Conservation (phyloP, 345 rosid genomes). For the Clarkia xantiana region DNA sequence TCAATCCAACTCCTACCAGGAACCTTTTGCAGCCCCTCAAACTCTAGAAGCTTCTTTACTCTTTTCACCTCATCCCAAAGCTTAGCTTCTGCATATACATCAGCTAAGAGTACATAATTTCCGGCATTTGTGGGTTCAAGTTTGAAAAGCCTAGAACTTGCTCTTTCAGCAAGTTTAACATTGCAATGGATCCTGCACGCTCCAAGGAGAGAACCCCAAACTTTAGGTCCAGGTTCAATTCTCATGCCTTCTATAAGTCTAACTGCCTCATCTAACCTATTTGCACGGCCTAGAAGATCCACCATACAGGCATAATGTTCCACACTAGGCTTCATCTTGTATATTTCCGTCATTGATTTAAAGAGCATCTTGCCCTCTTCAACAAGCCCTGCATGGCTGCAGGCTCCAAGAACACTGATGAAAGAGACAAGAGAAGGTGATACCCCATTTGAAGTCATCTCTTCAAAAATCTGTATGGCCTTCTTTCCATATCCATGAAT, state of each 20-base stretch:
- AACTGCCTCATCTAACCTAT: conserved; percentile 65
- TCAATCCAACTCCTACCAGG: conserved; percentile 79
- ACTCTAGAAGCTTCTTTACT: conserved; percentile 54
- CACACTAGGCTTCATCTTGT: conserved; percentile 44
- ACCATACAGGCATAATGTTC: conserved; percentile 99
- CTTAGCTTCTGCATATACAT: conserved; percentile 58
- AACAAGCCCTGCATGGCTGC: conserved; percentile 83
- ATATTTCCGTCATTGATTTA: conserved; percentile 40
- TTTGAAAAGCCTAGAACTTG: conserved; percentile 47
- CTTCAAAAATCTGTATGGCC: conserved; percentile 44
- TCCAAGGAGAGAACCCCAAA: conserved; percentile 92
- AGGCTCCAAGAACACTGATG: conserved; percentile 73
- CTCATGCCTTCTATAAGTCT: conserved; percentile 57
- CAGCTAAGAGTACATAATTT: conserved; percentile 66
- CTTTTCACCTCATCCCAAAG: conserved; percentile 64
- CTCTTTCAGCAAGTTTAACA: conserved; percentile 69
- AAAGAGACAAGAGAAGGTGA: conserved; percentile 54
- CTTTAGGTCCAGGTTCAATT: conserved; percentile 53
- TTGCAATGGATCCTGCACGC: conserved; percentile 79
- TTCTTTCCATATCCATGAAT: conserved; percentile 69
- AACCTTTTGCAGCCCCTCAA: conserved; percentile 41
- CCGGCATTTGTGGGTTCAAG: conserved; percentile 76
- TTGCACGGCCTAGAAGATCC: conserved; percentile 91
- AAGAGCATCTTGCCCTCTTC: conserved; percentile 66
- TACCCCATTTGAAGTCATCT: conserved; percentile 50